These are phyloP conservation scores for Apiospora koreana DNA, from an alignment of 2,329 filamentous ascomycete species.

Conservation along the genomic window DNA sequence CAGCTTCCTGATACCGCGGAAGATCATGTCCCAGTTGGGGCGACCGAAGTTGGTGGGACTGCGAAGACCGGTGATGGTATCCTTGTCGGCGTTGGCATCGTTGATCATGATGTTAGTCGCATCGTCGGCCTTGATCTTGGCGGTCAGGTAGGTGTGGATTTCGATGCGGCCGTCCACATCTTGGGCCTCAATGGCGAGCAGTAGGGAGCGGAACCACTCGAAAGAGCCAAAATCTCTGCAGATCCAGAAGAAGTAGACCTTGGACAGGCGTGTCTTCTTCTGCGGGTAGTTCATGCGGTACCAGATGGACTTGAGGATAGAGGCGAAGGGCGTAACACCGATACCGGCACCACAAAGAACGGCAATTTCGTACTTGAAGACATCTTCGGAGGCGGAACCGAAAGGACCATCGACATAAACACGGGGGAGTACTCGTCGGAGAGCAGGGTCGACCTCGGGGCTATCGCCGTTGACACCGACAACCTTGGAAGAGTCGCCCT, in stretches of 20 bases:
- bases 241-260: constrained; percentile 94
- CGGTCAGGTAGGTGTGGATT: constrained; percentile 86
- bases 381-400: constrained; percentile 82
- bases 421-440: constrained; percentile 73
- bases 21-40: constrained; percentile 91
- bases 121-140: constrained; percentile 83
- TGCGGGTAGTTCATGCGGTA: constrained; percentile 89
- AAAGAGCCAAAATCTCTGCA: constrained; percentile 86
- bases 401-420: constrained; percentile 86
- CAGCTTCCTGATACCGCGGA: constrained; percentile 79
- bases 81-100: constrained; percentile 80
- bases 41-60: constrained; percentile 84
- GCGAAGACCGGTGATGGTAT: constrained; percentile 80
- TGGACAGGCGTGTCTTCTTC: constrained; percentile 75
- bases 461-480: constrained; percentile 66
- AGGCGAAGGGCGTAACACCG: constrained; percentile 83
- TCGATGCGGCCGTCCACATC: constrained; percentile 83
- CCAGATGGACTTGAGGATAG: constrained; percentile 89
- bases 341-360: constrained; percentile 82
- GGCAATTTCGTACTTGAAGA: constrained; percentile 84
- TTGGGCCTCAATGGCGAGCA: constrained; percentile 83
- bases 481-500: constrained; percentile 61
- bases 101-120: constrained; percentile 94
- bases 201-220: constrained; percentile 84
- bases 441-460: constrained; percentile 65